Evolutionary conservation across 73 alveolate genomes (phyloP), one percentile per base, ranked within the genome.

Genomic region (Diophrys sp.): DNA sequence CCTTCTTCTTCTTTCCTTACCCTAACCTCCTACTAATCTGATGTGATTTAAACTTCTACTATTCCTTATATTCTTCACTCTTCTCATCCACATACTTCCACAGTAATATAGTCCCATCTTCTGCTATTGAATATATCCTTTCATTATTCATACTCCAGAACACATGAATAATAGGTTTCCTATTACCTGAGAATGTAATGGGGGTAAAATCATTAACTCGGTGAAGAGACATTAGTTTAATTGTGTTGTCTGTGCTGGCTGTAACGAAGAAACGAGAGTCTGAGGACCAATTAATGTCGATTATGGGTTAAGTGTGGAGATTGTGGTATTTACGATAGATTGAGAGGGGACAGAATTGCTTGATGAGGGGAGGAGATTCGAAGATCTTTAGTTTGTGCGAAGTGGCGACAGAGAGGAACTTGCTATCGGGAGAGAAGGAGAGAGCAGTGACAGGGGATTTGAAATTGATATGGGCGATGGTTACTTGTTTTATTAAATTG

Each of bases 81-180:
- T 81, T 76, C 56, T 93, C 98, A 24, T 83, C 96, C 1, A 86
- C 90, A 93, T 94, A 94, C 81, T 94, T 96, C 99, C 99, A 96
- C 33, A 96, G 86, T 29, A 95, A 82, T 74, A 96, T 77, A 11
- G 92, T 79, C n/a, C 99, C 99, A 74, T 93, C 92, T 56, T 82
- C 82, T 33, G 95, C 87, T 14, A 94, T 86, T 5, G 98, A 85
- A 75, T 82, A 86, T 23, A 96, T 84, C 74, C 98, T 83, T 29
- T 84, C 71, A 79, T 79, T 75, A 75, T 85, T 95, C 76, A 87
- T 91, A 73, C 92, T 81, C 83, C 92, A 96, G 84, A 94, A 89
- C 5, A 97, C 97, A 0, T 88, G 84, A 31, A 93, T 92, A 32
- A 94, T 93, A 73, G 89, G 88, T 72, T 92, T 90, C 80, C 88